phyloP scores from a whole-genome alignment of 176 grass and related monocot genomes.

The maize (Zea mays) region Zm-B73-REFERENCE-NAM-5.0 NC_050097.1:222207001-222207500 shows the following conservation, averaged over 20 bases:
- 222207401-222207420: not conserved
- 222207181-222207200: conserved; percentile 36
- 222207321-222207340: conserved; percentile 9
- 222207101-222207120: conserved; percentile 35
- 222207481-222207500: conserved; percentile 13
- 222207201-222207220: conserved; percentile 37
- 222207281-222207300: conserved; percentile 53
- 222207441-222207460: not conserved
- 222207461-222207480: not conserved
- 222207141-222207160: conserved; percentile 42
- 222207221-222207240: conserved; percentile 41
- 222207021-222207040: conserved; percentile 74
- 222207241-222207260: conserved; percentile 20
- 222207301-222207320: conserved; percentile 39
- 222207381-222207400: conserved; percentile 1
- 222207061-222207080: conserved; percentile 42
- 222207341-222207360: not conserved
- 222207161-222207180: conserved; percentile 29
- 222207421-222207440: not conserved
- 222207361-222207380: conserved; percentile 9
- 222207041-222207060: conserved; percentile 90
- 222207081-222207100: conserved; percentile 31
- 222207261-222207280: conserved; percentile 57
- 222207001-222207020: conserved; percentile 46
- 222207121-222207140: conserved; percentile 33